Conservation (phyloP, 148 eudicot species). For the Amaranthus cruentus region DNA sequence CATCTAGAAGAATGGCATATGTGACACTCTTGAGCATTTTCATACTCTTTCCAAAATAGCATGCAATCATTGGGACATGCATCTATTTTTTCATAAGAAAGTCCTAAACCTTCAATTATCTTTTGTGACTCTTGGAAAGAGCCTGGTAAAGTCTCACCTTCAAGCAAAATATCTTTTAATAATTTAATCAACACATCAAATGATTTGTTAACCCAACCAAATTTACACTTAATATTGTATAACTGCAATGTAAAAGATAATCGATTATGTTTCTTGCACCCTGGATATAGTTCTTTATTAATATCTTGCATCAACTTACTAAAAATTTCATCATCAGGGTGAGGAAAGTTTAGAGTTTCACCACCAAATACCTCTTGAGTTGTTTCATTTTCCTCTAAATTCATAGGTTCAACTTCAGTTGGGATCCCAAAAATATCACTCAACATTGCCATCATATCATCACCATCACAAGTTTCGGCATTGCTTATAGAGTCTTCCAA, state of each 20-base stretch:
- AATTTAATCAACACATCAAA: slow-evolving; percentile 6
- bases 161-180: background rate
- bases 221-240: background rate
- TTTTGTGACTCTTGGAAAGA: background rate
- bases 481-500: no score
- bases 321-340: background rate
- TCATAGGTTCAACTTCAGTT: no score
- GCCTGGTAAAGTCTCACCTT: background rate
- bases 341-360: background rate
- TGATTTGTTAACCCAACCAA: background rate
- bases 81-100: slow-evolving; percentile 4
- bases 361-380: background rate
- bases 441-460: slow-evolving; percentile 2
- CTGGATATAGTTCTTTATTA: background rate
- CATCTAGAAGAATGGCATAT: slow-evolving; percentile 16
- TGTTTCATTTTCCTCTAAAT: background rate
- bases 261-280: background rate
- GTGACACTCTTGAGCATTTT: background rate
- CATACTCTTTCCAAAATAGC: background rate
- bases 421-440: background rate
- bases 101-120: background rate
- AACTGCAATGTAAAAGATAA: slow-evolving; percentile 3
- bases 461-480: no score
- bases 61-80: slow-evolving; percentile 8
- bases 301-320: background rate